Evolutionary conservation across 495 filamentous ascomycete species (phyloP).

Genomic region (Neurospora hispaniola): DNA sequence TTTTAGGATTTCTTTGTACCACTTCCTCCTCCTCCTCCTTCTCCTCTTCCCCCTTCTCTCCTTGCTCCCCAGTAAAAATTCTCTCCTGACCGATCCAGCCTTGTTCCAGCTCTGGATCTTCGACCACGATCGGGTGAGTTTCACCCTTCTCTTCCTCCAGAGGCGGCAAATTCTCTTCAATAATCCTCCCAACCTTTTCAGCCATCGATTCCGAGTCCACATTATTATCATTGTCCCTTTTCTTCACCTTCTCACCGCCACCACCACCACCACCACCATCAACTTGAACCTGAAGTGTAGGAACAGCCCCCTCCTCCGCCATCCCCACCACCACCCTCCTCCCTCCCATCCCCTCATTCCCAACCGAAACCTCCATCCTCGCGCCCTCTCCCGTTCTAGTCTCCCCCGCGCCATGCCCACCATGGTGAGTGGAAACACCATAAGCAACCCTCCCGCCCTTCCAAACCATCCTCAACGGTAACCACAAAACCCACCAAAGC

Average conservation of each 20-base stretch:
- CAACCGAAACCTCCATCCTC: conserved; percentile 18
- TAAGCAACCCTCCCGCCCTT: conserved; percentile 35
- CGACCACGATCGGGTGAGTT: conserved; percentile 17
- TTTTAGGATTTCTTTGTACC: conserved; percentile 49
- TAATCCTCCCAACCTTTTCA: conserved; percentile 40
- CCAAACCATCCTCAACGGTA: conserved; percentile 58
- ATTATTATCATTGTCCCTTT: conserved; percentile 1
- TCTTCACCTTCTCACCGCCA: neutral
- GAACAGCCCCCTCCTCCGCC: conserved; percentile 38
- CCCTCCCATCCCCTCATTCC: conserved; percentile 10
- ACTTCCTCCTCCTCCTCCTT: conserved; percentile 13
- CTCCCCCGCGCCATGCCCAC: conserved; percentile 19
- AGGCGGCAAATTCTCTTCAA: conserved; percentile 27
- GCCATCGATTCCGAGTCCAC: conserved; percentile 26
- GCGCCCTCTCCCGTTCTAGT: conserved; percentile 11
- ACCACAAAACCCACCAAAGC: conserved; percentile 76
- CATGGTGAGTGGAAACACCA: conserved; percentile 23
- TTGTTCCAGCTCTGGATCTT: conserved; percentile 9
- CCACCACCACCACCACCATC: neutral
- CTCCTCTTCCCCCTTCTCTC: neutral
- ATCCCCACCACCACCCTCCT: conserved; percentile 25
- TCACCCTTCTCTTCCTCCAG: conserved; percentile 9
- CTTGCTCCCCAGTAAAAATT: neutral
- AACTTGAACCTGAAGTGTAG: conserved; percentile 26
- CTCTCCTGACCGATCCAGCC: neutral